Evolutionary conservation across 1,139 yeast genomes (phyloP).

Genomic region (Pichiaceae sp.): DNA sequence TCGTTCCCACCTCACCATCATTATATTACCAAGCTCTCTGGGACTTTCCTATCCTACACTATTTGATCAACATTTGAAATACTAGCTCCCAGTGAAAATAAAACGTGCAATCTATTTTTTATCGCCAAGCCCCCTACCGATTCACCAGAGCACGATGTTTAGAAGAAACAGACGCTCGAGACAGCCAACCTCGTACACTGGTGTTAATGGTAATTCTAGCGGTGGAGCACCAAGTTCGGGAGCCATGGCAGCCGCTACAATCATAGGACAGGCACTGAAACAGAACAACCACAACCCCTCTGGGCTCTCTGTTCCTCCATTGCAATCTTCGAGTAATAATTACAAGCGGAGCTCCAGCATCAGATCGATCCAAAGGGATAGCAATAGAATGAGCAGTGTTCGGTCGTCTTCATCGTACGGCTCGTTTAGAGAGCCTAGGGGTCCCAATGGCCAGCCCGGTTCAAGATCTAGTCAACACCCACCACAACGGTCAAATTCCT

Average conservation of each 20-base stretch:
- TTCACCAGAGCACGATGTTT: constrained; percentile 38
- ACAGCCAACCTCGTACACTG: constrained; percentile 20
- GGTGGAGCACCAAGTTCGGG: constrained; percentile 20
- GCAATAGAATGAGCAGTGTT: constrained; percentile 9
- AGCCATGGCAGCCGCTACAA: constrained; percentile 27
- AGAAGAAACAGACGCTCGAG: constrained; percentile 14
- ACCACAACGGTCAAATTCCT: background rate
- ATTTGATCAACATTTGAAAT: no score
- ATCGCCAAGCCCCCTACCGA: constrained; percentile 41
- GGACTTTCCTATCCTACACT: no score
- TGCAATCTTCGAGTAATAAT: constrained; percentile 4
- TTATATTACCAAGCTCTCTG: background rate
- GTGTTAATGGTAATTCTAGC: constrained; percentile 14
- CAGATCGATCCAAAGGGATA: constrained; percentile 1
- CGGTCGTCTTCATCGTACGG: constrained; percentile 2
- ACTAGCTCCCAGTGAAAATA: no score
- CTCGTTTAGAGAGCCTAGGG: constrained; percentile 1
- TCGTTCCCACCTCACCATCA: no score
- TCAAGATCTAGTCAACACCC: background rate
- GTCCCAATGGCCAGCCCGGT: background rate
- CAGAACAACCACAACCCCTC: constrained; percentile 19
- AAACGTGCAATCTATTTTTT: no score
- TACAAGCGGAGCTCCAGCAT: constrained; percentile 15
- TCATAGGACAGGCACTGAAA: constrained; percentile 25
- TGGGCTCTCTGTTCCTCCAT: constrained; percentile 16